Evolutionary conservation across 2,329 filamentous ascomycete genomes (phyloP), one percentile per base, ranked within the genome.

Genomic region (Diaporthe helianthi): DNA sequence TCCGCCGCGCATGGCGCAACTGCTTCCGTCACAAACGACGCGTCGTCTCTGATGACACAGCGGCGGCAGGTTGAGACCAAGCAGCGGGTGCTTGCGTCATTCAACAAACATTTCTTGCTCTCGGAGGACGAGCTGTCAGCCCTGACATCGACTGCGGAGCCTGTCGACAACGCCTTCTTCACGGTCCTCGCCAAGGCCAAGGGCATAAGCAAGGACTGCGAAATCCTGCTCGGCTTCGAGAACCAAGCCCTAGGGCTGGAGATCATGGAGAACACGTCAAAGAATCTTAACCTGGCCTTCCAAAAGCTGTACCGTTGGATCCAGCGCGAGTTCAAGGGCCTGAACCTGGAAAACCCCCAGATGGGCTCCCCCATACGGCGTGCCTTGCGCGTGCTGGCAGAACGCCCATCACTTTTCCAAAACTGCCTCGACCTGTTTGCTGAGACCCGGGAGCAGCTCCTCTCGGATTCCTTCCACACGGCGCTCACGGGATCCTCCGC

Each of bases 261-360:
- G 75, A 87, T 98, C 60, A 94, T 98, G 86, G 95, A 98, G 72
- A 89, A 95, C 78, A 95, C 91, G 67, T 94, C 94, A 0, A 93
- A 93, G 70, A 89, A 93, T 71, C 86, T 99, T 61, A 96, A 97
- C 76, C 86, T 90, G 19, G 95, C 93, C 6, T 99, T 96, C 75
- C 95, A 99, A 77, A 99, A 98, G 78, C 86, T 99, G 3, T 98
- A 97, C 80, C 90, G 93, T 75, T 99, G 95, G 95, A 90, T 97
- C 24, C 94, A 98, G 78, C 90, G 92, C 70, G 94, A 98, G 75
- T 97, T 99, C 81, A 97, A 94, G 78, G 91, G 90, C 0, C 82
- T 98, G 63, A 97, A 98, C 77, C 86, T 98, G 10, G 96, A 99
- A 76, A 97, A 97, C 73, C 94, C 94, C 0, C 94, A 97, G 75